phyloP scores from a whole-genome alignment of 441 rosid species.

The Corymbia citriodora region DNA sequence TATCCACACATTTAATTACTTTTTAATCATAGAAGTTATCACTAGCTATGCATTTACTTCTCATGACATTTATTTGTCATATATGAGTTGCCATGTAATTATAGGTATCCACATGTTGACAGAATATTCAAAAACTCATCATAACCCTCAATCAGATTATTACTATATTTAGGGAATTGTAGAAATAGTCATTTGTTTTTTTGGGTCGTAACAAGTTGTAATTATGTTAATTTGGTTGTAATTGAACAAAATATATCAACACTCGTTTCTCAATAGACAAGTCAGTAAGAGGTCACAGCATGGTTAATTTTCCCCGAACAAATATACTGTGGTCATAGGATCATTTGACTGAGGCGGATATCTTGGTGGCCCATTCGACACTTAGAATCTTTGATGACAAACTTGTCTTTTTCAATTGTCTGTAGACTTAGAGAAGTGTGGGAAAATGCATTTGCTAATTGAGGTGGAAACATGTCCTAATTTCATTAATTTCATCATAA shows the following conservation, averaged over 20 bases:
- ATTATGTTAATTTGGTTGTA: not conserved
- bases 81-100: not conserved
- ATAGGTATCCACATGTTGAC: too few relatives aligned
- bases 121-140: too few relatives aligned
- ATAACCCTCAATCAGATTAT: too few relatives aligned
- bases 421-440: not conserved
- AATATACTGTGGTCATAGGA: not conserved
- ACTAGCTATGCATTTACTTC: not conserved
- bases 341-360: not conserved
- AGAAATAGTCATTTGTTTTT: not conserved
- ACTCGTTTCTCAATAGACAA: not conserved
- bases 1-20: not conserved
- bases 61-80: not conserved
- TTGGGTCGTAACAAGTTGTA: not conserved
- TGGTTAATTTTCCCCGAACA: not conserved
- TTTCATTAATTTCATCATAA: not conserved
- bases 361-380: not conserved
- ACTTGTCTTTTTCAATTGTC: too few relatives aligned
- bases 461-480: not conserved
- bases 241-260: not conserved
- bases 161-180: not conserved
- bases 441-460: not conserved
- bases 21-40: not conserved
- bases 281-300: not conserved
- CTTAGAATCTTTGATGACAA: too few relatives aligned